Base-by-base conservation (phyloP, 352 stramenopile genomes). In the Pythium oligandrum region DNA sequence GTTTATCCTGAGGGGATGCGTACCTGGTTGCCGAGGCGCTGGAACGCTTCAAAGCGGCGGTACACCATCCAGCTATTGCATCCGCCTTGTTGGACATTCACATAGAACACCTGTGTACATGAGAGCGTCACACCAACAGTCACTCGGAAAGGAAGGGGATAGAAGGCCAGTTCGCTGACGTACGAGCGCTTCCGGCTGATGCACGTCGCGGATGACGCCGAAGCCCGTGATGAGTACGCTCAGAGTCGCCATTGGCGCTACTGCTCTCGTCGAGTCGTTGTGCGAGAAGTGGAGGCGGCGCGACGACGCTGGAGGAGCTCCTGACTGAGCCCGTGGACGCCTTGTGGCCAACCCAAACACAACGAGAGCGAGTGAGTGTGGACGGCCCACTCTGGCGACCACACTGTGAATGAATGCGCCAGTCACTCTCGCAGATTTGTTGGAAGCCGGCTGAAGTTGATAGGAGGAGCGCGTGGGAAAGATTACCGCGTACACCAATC, bases 201-300 rank as follows among this genome's bases (percentile, higher is more conserved):
- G 64, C 50, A 66, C 57, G 39, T 86, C 69, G 45, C 69, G 81
- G 59, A 77, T 64, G 35, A 92, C 55, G 51, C 82, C 78, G 59
- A 80, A 92, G 73, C 82, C 82, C 54, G 73, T 87, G 61, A 92
- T 65, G 17, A 83, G 57, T 43, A 92, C 75, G 57, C 73, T 90
- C 8, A 92, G 70, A 58, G 77, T 81, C 57, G 75, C 70, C 75
- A 87, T 89, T 32, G 39, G 51, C 6, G 38, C 38, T 42, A 12
- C 38, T 42, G 7, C 38, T 42, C 38, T 26, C 17, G 17, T 26
- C 17, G 17, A 26, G 17, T 26, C 17, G 17, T 26, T 26, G 17
- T 26, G 17, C 17, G 17, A 26, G 17, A 26, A 26, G 17, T 26
- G 17, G 17, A 26, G 17, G 17, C 17, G 17, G 17, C 17, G 17